phyloP scores from a whole-genome alignment of 208 protist species.

The Acanthamoeba healyi region DNA sequence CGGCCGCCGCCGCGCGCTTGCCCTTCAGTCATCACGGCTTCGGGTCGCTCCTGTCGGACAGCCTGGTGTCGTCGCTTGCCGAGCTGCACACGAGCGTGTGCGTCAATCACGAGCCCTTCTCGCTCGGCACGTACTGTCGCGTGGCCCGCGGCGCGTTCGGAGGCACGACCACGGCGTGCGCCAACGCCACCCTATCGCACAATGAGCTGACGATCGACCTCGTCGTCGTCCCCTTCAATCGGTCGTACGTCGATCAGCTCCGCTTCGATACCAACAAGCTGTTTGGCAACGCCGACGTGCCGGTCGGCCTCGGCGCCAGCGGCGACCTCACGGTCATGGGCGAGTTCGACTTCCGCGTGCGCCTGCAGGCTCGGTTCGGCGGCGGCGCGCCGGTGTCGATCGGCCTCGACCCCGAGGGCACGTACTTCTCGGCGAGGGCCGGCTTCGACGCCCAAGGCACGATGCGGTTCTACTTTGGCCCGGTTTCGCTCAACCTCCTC shows the following conservation, averaged over 20 bases:
- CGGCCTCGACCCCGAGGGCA: background rate
- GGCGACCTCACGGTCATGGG: conserved; percentile 20
- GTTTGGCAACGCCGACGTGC: background rate
- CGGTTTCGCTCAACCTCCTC: conserved; percentile 11
- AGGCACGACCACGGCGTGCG: conserved; percentile 41
- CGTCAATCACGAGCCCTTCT: conserved; percentile 17
- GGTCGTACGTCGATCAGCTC: conserved; percentile 18
- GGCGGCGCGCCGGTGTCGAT: background rate
- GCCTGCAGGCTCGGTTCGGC: background rate
- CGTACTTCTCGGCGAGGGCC: background rate
- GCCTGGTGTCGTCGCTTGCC: background rate
- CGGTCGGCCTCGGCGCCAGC: conserved; percentile 3
- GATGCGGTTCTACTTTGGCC: background rate
- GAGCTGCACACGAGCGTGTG: conserved; percentile 9
- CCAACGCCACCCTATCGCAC: background rate
- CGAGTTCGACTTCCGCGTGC: background rate
- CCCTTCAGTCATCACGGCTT: conserved; percentile 52
- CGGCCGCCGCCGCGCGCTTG: background rate
- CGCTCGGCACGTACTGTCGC: conserved; percentile 8
- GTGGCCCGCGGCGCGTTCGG: background rate
- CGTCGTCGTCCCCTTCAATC: conserved; percentile 19
- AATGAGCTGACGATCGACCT: background rate
- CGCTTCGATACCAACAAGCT: background rate
- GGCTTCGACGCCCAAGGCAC: conserved; percentile 1
- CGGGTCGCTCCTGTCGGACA: background rate